Evolutionary conservation across 345 rosid genomes (phyloP).

Genomic region (Stellera chamaejasme): DNA sequence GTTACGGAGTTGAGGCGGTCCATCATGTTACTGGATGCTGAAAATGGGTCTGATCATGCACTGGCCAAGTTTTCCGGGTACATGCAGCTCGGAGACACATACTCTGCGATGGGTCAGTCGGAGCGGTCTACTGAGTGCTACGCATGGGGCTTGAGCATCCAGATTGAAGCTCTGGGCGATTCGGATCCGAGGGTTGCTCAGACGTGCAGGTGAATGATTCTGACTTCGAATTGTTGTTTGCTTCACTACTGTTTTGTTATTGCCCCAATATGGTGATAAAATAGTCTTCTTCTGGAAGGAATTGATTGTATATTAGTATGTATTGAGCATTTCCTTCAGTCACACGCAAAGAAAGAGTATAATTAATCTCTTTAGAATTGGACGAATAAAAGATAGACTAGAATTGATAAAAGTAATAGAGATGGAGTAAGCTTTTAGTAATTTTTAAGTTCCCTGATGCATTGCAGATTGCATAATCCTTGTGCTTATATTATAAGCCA

Average conservation of each 20-base stretch:
- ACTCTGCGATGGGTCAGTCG: conserved; percentile 32
- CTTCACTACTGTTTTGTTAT: conserved; percentile 1
- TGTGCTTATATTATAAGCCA: too few relatives aligned
- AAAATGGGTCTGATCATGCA: conserved; percentile 27
- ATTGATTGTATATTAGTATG: too few relatives aligned
- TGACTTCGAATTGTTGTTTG: not conserved
- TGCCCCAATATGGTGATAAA: not conserved
- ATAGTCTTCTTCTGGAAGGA: not conserved
- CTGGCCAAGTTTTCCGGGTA: conserved; percentile 42
- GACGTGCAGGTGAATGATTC: conserved; percentile 27
- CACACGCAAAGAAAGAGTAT: too few relatives aligned
- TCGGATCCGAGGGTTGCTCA: conserved; percentile 35
- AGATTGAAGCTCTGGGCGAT: conserved; percentile 34
- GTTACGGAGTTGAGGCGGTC: conserved; percentile 38
- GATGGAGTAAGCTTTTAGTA: too few relatives aligned
- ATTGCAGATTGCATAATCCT: too few relatives aligned
- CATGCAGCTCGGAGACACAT: conserved; percentile 53
- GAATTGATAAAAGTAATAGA: too few relatives aligned
- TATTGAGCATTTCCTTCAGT: too few relatives aligned
- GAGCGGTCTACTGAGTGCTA: conserved; percentile 37
- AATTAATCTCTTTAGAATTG: too few relatives aligned
- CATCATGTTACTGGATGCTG: conserved; percentile 17
- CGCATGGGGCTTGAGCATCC: conserved; percentile 33
- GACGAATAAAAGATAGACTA: too few relatives aligned
- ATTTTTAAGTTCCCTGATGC: too few relatives aligned